phyloP scores from a whole-genome alignment of 352 stramenopile genomes.

The Sclerospora graminicola region DNA sequence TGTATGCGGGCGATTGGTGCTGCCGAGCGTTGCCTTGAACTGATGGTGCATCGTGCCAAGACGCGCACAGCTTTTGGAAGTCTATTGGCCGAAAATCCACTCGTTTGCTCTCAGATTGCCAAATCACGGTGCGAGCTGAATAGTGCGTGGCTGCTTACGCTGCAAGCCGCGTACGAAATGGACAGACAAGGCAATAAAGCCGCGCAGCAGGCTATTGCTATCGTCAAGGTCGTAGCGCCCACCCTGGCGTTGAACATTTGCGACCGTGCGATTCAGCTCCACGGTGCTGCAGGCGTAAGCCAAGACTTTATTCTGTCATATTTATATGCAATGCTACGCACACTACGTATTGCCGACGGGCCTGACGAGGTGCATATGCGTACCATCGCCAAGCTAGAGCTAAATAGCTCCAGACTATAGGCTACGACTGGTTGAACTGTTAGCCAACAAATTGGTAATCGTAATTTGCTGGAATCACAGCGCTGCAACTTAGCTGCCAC shows the following conservation, averaged over 20 bases:
- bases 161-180: slow-evolving; percentile 86
- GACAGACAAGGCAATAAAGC: slow-evolving; percentile 78
- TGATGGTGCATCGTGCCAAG: slow-evolving; percentile 84
- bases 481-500: too few relatives aligned
- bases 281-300: slow-evolving; percentile 75
- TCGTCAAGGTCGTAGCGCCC: slow-evolving; percentile 95
- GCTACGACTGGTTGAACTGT: background rate
- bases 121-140: slow-evolving; percentile 74
- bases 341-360: slow-evolving; percentile 92
- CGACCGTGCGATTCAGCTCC: slow-evolving; percentile 87
- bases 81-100: slow-evolving; percentile 81
- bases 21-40: slow-evolving; percentile 77
- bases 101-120: slow-evolving; percentile 80
- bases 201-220: slow-evolving; percentile 88
- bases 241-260: slow-evolving; percentile 82
- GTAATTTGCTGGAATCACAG: too few relatives aligned
- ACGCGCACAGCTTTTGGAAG: slow-evolving; percentile 92
- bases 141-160: slow-evolving; percentile 77
- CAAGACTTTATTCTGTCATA: slow-evolving; percentile 91
- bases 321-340: slow-evolving; percentile 85
- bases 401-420: slow-evolving; percentile 48
- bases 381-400: slow-evolving; percentile 90
- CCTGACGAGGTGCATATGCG: slow-evolving; percentile 95
- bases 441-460: background rate
- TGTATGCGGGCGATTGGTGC: slow-evolving; percentile 94